Evolutionary conservation across 225 moss, liverwort and hornwort genomes (phyloP), one percentile per base, ranked within the genome.

Genomic region (Polytrichum formosum): DNA sequence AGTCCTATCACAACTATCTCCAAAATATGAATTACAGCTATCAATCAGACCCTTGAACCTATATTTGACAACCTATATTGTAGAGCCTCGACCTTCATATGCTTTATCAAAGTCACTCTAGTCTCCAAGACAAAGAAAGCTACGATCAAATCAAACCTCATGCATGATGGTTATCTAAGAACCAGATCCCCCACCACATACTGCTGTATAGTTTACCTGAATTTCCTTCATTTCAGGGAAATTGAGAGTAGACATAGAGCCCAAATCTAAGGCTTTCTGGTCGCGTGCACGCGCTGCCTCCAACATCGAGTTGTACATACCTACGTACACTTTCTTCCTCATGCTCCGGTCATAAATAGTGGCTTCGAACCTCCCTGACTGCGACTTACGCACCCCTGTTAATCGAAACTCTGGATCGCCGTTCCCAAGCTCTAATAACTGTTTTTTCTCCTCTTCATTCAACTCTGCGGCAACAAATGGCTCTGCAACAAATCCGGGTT

Each of bases 301-400:
- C 53, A 86, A 58, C 78, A 84, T 89, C 25, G 89, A 83, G 67
- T 80, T 54, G 53, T 78, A 84, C 76, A 85, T 85, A 60, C 88
- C 91, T 26, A 88, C 83, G 61, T 87, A 88, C 67, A 87, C 88
- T 75, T 91, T 93, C 83, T 93, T 91, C 81, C 86, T 84, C 80
- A 78, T 83, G 75, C 73, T 89, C 55, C 84, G 87, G 84, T 92
- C 92, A 78, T 86, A 86, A 29, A 92, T 75, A 74, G 82, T 83
- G 66, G 89, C 91, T 81, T 91, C 89, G 60, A 82, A 88, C 65
- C 90, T 81, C 64, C 90, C 92, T 22, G 91, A 90, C 7, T 88
- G 86, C 61, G 87, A 91, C 70, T 91, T 91, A 29, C 83, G 88
- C 75, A 85, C 88, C 64, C 88, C 90, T 28, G 81, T 75, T 62